phyloP scores from a whole-genome alignment of 2,329 filamentous ascomycete genomes.

The Chrysosporium keratinophilum region DNA sequence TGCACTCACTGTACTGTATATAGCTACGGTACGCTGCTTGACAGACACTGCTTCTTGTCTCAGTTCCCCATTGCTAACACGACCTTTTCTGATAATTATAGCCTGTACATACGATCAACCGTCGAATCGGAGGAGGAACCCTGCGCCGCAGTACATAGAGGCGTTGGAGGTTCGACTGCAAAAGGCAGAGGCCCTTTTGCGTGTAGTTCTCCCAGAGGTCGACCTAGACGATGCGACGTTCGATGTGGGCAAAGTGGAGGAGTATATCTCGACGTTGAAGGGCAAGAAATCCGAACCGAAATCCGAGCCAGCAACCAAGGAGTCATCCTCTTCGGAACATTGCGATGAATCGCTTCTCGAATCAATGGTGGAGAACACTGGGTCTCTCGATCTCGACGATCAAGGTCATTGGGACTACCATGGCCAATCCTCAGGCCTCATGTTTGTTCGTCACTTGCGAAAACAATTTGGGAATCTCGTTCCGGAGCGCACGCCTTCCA shows the following conservation, averaged over 20 bases:
- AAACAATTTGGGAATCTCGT: slow-evolving; percentile 71
- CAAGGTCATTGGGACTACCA: slow-evolving; percentile 91
- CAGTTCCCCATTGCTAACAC: neutral
- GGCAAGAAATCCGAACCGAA: slow-evolving; percentile 20
- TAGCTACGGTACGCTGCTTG: slow-evolving; percentile 66
- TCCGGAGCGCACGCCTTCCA: slow-evolving; percentile 44
- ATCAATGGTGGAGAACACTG: slow-evolving; percentile 90
- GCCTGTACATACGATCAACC: slow-evolving; percentile 95
- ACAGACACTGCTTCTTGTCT: neutral
- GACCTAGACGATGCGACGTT: slow-evolving; percentile 77
- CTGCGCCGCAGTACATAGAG: slow-evolving; percentile 86
- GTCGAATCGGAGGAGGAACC: slow-evolving; percentile 80
- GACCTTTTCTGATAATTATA: slow-evolving; percentile 28
- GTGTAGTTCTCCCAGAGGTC: slow-evolving; percentile 69
- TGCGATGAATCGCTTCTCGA: slow-evolving; percentile 65
- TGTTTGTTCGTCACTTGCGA: slow-evolving; percentile 77
- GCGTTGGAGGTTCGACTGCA: slow-evolving; percentile 73
- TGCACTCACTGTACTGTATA: slow-evolving; percentile 97
- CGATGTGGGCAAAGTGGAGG: slow-evolving; percentile 62
- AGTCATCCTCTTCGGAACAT: slow-evolving; percentile 26
- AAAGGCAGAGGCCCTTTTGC: slow-evolving; percentile 69
- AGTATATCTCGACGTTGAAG: slow-evolving; percentile 37
- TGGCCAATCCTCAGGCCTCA: slow-evolving; percentile 80
- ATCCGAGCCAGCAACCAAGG: slow-evolving; percentile 18
- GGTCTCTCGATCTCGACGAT: slow-evolving; percentile 83